A percentile compares a stretch with the other conserved stretches of the same genome.
Evolutionary conservation across 495 filamentous ascomycete genomes (phyloP).

Genomic region (Corynascus novoguineensis): DNA sequence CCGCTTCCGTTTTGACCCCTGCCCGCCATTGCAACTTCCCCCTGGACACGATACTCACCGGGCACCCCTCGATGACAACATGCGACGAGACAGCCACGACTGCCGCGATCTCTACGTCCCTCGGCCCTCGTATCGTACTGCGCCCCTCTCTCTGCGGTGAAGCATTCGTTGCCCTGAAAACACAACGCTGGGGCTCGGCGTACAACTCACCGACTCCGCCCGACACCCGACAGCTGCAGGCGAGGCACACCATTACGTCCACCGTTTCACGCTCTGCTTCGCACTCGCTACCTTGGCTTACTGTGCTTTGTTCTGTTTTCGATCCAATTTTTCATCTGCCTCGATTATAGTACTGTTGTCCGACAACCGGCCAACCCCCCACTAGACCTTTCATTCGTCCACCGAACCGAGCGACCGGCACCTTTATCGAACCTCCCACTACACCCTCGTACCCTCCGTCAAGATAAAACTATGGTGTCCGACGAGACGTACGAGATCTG

Average conservation of each 20-base stretch:
- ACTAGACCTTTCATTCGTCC: background rate
- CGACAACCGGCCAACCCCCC: background rate
- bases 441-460: background rate
- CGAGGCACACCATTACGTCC: background rate
- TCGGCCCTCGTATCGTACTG: conserved; percentile 6
- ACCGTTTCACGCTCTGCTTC: conserved; percentile 3
- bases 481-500: conserved; percentile 90
- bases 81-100: conserved; percentile 25
- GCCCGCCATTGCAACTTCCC: background rate
- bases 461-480: conserved; percentile 64
- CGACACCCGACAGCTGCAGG: conserved; percentile 5
- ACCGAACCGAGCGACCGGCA: background rate
- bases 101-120: conserved; percentile 15
- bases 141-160: conserved; percentile 4
- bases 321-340: background rate
- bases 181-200: background rate
- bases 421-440: background rate
- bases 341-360: background rate
- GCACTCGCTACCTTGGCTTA: background rate
- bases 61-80: conserved; percentile 27
- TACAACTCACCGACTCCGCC: conserved; percentile 11
- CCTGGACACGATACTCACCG: conserved; percentile 7
- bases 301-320: conserved; percentile 1
- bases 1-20: conserved; percentile 3
- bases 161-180: background rate